A percentile compares a stretch with the other conserved stretches of the same genome.
These are phyloP conservation scores for Monotropa hypopitys DNA, from an alignment of 179 eudicot genomes.

Conservation along the genomic window DNA sequence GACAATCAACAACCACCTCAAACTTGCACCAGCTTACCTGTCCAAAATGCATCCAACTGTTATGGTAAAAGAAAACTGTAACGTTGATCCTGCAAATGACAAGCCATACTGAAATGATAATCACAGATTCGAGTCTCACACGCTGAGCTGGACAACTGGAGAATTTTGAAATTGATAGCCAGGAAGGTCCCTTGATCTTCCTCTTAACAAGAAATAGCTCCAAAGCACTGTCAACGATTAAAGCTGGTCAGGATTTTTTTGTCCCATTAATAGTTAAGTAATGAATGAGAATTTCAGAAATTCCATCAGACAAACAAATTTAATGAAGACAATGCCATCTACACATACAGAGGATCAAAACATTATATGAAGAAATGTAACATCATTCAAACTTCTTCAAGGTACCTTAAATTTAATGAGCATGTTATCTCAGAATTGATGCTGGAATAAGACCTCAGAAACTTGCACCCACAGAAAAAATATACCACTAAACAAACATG, in stretches of 20 bases:
- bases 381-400: neutral
- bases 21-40: constrained; percentile 99
- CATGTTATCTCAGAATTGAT: neutral
- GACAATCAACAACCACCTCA: constrained; percentile 65
- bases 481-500: neutral
- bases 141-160: constrained; percentile 53
- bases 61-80: neutral
- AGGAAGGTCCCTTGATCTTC: constrained; percentile 91
- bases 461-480: neutral
- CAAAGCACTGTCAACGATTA: constrained; percentile 47
- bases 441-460: neutral
- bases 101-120: neutral
- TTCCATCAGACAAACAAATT: neutral
- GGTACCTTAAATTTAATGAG: neutral
- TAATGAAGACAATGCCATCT: neutral
- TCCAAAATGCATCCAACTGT: constrained; percentile 12
- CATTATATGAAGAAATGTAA: neutral
- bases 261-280: neutral
- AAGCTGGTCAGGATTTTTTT: constrained; percentile 14
- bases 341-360: neutral
- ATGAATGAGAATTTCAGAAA: neutral
- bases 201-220: constrained; percentile 85
- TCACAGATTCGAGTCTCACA: constrained; percentile 29
- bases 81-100: neutral
- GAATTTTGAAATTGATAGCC: constrained; percentile 72